A percentile compares a stretch with the other conserved stretches of the same genome.
Conservation (phyloP, 768 basidiomycete genomes). For the Clitopilus hobsonii region DNA sequence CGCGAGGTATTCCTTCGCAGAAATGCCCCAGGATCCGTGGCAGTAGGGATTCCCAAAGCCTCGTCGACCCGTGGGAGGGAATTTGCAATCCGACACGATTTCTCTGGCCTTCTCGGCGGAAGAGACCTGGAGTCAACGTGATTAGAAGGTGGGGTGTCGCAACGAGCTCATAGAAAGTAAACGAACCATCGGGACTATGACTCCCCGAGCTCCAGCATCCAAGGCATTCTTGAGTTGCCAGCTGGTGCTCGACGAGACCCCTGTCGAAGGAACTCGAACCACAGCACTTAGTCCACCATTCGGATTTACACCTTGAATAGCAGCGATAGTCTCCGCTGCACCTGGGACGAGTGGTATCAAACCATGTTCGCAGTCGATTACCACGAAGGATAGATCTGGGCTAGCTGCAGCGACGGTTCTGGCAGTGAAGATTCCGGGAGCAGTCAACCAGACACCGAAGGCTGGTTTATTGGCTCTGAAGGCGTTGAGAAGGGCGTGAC, state of each 20-base stretch:
- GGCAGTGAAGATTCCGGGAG: constrained; percentile 55
- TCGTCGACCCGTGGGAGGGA: constrained; percentile 58
- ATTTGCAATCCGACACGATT: constrained; percentile 51
- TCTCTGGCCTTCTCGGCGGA: constrained; percentile 52
- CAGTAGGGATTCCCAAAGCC: constrained; percentile 67
- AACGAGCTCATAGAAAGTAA: neutral
- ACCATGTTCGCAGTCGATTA: constrained; percentile 69
- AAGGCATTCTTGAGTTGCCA: constrained; percentile 75
- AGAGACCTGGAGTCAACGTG: constrained; percentile 38
- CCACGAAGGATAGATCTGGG: constrained; percentile 55
- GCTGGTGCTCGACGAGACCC: constrained; percentile 44
- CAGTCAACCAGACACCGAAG: constrained; percentile 64
- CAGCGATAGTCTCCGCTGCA: constrained; percentile 50
- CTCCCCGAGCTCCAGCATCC: constrained; percentile 61
- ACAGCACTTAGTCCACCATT: constrained; percentile 47
- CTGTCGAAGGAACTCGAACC: constrained; percentile 64
- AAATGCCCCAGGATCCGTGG: constrained; percentile 52
- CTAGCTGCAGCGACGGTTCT: constrained; percentile 55
- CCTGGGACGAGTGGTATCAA: constrained; percentile 50
- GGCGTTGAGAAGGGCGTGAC: constrained; percentile 47
- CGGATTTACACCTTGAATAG: constrained; percentile 41
- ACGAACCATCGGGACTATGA: constrained; percentile 64
- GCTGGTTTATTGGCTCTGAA: constrained; percentile 56
- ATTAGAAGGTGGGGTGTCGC: neutral
- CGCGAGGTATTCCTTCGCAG: constrained; percentile 43